Base-by-base conservation (phyloP, 202 grass and related monocot genomes). In the Setaria italica region DNA sequence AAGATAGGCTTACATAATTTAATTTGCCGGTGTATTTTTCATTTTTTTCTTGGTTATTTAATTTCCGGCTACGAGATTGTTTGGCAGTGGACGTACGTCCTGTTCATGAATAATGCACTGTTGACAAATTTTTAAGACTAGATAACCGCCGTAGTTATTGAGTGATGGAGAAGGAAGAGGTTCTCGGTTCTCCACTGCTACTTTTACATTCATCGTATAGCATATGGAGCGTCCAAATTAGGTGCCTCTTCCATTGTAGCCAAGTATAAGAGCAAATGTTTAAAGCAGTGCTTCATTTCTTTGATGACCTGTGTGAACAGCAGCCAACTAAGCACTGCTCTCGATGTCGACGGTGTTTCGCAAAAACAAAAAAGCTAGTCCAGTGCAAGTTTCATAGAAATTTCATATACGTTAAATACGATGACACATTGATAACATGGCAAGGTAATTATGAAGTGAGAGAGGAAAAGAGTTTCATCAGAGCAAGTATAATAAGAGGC, bases 111-210 rank as follows among this genome's bases (percentile, higher is more conserved):
- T 32, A 54, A 37, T 74, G 47, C 49, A 1, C 30, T 12, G 72
- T 74, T 39, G 72, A 50, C 9, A 55, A 12, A n/a, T 74, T 1
- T 55, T 74, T 55, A 35, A 55, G 72, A 74, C 51, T 55, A n/a
- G 72, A 54, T 74, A 53, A 74, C 71, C 48, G 47, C 47, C 29
- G 4, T 53, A 51, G 48, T 53, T 73, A 73, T 50, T 73, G 37
- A 67, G 20, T 43, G 11, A 29, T 74, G 32, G 30, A 37, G 48
- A 55, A 9, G 17, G 15, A 67, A 41, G 5, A 6, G 39, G 39
- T 41, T 37, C 35, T 37, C 37, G 29, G 30, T 65, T 65, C 60
- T 64, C 60, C 62, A 16, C 14, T 65, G 62, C 62, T 65, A 66
- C 63, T 66, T 14, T 34, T 66, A 37, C 33, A 66, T 64, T 64